Conservation (phyloP, 2,329 filamentous ascomycete genomes). For the Leptoxyphium fumago region DNA sequence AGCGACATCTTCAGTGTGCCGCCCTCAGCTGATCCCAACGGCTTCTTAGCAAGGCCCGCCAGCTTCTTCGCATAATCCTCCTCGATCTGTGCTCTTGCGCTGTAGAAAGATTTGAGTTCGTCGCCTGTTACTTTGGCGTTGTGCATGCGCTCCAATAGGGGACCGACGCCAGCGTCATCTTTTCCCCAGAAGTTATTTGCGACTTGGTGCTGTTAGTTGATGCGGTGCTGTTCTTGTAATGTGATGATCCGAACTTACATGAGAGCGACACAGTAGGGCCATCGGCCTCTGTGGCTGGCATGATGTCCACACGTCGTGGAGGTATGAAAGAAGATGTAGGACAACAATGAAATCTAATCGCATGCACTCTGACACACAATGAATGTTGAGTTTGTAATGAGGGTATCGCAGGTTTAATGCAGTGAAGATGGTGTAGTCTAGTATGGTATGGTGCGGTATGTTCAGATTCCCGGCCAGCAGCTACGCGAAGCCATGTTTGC, state of each 20-base stretch:
- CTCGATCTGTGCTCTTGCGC: constrained; percentile 79
- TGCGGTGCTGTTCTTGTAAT: constrained; percentile 3
- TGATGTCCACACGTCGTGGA: constrained; percentile 8
- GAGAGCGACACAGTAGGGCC: constrained; percentile 23
- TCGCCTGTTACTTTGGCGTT: constrained; percentile 89
- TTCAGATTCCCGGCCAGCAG: too few species aligned
- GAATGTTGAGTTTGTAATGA: too few species aligned
- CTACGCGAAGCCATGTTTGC: too few species aligned
- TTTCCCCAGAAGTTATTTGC: constrained; percentile 99
- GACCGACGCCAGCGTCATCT: constrained; percentile 88
- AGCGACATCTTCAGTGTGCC: constrained; percentile 73
- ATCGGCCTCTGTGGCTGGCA: constrained; percentile 20
- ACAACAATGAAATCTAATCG: too few species aligned
- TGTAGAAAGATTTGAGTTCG: constrained; percentile 85
- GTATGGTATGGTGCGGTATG: too few species aligned
- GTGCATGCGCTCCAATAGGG: constrained; percentile 87
- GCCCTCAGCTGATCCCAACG: constrained; percentile 73
- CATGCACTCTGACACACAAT: too few species aligned
- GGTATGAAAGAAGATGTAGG: too few species aligned
- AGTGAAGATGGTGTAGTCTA: too few species aligned
- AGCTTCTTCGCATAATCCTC: constrained; percentile 92
- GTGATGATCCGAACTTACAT: constrained; percentile 12
- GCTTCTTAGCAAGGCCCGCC: constrained; percentile 69
- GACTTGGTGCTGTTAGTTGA: constrained; percentile 41
- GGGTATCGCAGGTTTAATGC: too few species aligned